phyloP scores from a whole-genome alignment of 805 yeast genomes.

The Candida suzukii region DNA sequence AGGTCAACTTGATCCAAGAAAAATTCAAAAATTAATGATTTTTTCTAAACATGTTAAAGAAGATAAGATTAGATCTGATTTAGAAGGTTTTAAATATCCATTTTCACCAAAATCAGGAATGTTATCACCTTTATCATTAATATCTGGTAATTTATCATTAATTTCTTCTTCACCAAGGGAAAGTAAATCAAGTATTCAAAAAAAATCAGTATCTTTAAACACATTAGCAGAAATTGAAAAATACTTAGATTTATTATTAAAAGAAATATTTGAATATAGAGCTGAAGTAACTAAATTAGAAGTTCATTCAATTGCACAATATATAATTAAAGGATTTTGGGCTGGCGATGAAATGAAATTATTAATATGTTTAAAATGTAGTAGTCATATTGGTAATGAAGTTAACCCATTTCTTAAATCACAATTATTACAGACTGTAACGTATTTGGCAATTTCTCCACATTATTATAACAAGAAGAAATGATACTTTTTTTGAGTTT shows the following conservation, averaged over 20 bases:
- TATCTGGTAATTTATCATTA: too few species aligned
- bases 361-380: constrained; percentile 15
- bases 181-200: not conserved
- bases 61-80: not conserved
- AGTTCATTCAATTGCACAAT: constrained; percentile 20
- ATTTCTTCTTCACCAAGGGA: too few species aligned
- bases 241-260: not conserved
- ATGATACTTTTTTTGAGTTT: too few species aligned
- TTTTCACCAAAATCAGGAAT: too few species aligned
- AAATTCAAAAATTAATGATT: not conserved
- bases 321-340: constrained; percentile 25
- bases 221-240: not conserved
- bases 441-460: constrained; percentile 13
- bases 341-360: constrained; percentile 15
- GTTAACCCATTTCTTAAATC: constrained; percentile 6
- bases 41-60: not conserved
- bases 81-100: too few species aligned
- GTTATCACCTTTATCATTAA: too few species aligned
- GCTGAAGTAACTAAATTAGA: not conserved
- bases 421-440: constrained; percentile 11
- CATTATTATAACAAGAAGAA: not conserved
- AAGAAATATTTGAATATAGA: not conserved
- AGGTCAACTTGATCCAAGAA: not conserved
- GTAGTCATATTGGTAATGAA: constrained; percentile 1
- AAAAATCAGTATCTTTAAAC: not conserved